Evolutionary conservation across 768 basidiomycete genomes (phyloP), one percentile per base, ranked within the genome.

Genomic region (Chiua virens): DNA sequence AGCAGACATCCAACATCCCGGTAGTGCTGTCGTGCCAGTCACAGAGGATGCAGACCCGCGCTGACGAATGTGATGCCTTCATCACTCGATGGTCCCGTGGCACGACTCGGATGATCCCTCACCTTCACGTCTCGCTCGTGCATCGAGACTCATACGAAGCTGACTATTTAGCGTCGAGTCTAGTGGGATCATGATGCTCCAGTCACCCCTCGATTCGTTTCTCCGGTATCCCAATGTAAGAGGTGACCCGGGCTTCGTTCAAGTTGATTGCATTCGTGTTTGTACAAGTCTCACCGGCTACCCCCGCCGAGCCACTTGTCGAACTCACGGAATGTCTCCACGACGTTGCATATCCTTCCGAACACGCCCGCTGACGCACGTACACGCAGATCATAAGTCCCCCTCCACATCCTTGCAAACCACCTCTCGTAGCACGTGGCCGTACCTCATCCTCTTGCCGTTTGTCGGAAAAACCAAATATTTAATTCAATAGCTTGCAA

Each of bases 151-250:
- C 74, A 95, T 3, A n/a, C n/a, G n/a, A n/a, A 75, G 82, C 1
- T 97, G 93, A 93, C 60, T 95, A 11, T 90, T 91, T 65, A 82
- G 87, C 61, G 85, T 90, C 6, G 79, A 90, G 53, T 77, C 82
- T 0, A 79, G 78, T 1, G 84, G 86, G n/a, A n/a, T n/a, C n/a
- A n/a, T n/a, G 3, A 68, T 77, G 0, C 61, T 89, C 4, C 74
- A 81, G 8, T 71, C 80, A 7, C 89, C 93, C 0, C 75, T 82
- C 32, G 83, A 88, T 50, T 86, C 90, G 40, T 74, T 96, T 1
- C 71, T 94, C 7, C 92, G 94, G 72, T 96, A 91, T 64, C 94
- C 93, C 0, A 74, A 86, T 27, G 92, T 89, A 5, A 77, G 73
- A 40, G 73, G 71, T 15, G 73, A 74, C 3, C n/a, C n/a, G n/a